A percentile compares a stretch with the other conserved stretches of the same genome.
Evolutionary conservation across 1,139 yeast genomes (phyloP).

Genomic region (Kodamaea ohmeri): DNA sequence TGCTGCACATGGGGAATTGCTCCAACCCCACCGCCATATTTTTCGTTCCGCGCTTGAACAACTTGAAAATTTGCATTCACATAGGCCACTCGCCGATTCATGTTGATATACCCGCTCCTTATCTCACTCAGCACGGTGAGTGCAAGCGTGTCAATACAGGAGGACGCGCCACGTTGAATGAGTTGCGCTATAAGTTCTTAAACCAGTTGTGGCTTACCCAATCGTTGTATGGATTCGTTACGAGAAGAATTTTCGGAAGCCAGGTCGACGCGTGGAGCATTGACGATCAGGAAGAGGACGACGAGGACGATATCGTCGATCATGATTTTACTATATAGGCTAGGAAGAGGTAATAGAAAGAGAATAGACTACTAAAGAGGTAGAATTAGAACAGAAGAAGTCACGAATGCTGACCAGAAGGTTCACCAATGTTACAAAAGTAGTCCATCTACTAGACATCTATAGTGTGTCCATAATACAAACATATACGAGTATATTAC

Average conservation of each 20-base stretch:
- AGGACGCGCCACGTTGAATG: constrained; percentile 54
- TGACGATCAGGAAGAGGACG: constrained; percentile 11
- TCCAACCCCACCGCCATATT: constrained; percentile 36
- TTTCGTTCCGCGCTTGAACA: constrained; percentile 40
- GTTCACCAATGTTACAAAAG: no score
- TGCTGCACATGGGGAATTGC: constrained; percentile 29
- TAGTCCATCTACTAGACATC: no score
- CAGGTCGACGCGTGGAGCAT: constrained; percentile 10
- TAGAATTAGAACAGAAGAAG: no score
- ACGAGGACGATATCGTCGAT: constrained; percentile 9
- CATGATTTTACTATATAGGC: neutral
- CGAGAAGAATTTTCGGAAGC: constrained; percentile 33
- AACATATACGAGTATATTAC: no score
- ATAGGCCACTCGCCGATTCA: constrained; percentile 27
- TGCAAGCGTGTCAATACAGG: constrained; percentile 53
- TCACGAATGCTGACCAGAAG: no score
- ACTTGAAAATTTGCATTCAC: constrained; percentile 36
- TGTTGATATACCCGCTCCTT: constrained; percentile 55
- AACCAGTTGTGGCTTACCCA: constrained; percentile 60
- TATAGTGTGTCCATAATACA: no score
- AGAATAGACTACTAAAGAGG: no score
- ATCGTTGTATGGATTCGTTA: constrained; percentile 40
- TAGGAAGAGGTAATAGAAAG: no score
- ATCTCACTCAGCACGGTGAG: constrained; percentile 71
- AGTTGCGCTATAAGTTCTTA: constrained; percentile 51